Evolutionary conservation across 345 rosid genomes (phyloP).

Genomic region (Nasturtium officinale): DNA sequence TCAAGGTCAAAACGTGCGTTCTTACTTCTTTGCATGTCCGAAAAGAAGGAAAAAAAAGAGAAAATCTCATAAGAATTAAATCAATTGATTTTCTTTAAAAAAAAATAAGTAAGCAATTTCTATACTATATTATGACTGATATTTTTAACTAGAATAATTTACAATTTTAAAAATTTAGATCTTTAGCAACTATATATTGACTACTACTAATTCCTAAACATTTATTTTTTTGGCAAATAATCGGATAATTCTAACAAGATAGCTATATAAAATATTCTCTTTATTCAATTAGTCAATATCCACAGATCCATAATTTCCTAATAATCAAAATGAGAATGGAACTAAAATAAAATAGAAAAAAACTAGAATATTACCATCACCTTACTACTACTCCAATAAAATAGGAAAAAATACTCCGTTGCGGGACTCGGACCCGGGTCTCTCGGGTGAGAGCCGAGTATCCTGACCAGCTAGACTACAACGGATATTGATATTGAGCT

Average conservation of each 20-base stretch:
- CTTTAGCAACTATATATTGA: background rate
- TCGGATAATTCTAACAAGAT: background rate
- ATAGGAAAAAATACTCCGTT: background rate
- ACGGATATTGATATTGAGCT: conserved; percentile 11
- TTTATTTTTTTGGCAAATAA: background rate
- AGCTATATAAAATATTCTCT: background rate
- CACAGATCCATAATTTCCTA: too few relatives aligned
- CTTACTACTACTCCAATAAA: background rate
- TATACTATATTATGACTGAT: background rate
- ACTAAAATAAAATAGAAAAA: too few relatives aligned
- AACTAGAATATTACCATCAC: too few relatives aligned
- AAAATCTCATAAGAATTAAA: background rate
- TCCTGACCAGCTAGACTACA: conserved; percentile 65
- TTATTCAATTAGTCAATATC: too few relatives aligned
- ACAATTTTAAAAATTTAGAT: background rate
- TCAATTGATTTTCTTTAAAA: too few relatives aligned
- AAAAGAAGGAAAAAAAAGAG: background rate
- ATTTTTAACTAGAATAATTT: too few relatives aligned
- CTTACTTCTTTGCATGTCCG: conserved; percentile 20
- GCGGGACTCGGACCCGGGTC: conserved; percentile 38
- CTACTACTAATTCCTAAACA: background rate
- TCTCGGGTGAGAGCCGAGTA: conserved; percentile 75
- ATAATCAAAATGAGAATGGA: too few relatives aligned
- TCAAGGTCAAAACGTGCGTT: conserved; percentile 21
- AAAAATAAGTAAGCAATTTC: background rate